Base-by-base conservation (phyloP, 495 filamentous ascomycete genomes). In the Aspergillus sparsus region DNA sequence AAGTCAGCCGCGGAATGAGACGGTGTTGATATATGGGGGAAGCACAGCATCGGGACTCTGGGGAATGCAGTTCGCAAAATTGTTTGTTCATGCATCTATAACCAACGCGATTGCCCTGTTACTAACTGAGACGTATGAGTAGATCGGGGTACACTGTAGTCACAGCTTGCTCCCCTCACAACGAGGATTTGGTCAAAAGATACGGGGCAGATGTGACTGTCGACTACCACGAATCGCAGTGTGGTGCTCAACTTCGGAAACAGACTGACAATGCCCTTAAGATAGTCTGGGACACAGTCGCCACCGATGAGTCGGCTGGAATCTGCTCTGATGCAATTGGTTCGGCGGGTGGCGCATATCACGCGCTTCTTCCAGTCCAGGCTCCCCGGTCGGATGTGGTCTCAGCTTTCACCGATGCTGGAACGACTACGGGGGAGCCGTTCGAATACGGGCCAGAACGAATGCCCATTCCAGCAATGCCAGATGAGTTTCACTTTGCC, bases 1-100 rank as follows among this genome's bases (percentile, higher is more conserved):
- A 2, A 7, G 37, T n/a, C 31, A 12, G 12, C 39, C 44, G n/a
- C 21, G 21, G 21, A 27, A 49, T 31, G 32, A 41, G 37, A 41
- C 37, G 16, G 13, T 54, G 12, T 21, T 54, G 16, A 54, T 54
- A 9, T 41, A 54, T 21, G 52, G 52, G 1, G 52, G 52, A 7
- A 21, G n/a, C 27, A 54, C 52, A 4, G 52, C 52, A 6, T 41
- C 35, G 0, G 52, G 52, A 0, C 41, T 21, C 4, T 21, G 18
- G 13, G 52, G n/a, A 8, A 54, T 54, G 16, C 52, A 54, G 36
- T 54, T 54, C 16, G 52, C 52, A 0, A 37, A 21, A 7, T 27
- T 54, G 5, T 27, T 27, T 3, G 21, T 27, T 27, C 21, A 27
- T 27, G 21, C 3, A 27, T 27, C 21, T 27, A 1, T 3, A 1